Evolutionary conservation across 257 asterid genomes (phyloP).

Genomic region (Dorcoceras hygrometricum): DNA sequence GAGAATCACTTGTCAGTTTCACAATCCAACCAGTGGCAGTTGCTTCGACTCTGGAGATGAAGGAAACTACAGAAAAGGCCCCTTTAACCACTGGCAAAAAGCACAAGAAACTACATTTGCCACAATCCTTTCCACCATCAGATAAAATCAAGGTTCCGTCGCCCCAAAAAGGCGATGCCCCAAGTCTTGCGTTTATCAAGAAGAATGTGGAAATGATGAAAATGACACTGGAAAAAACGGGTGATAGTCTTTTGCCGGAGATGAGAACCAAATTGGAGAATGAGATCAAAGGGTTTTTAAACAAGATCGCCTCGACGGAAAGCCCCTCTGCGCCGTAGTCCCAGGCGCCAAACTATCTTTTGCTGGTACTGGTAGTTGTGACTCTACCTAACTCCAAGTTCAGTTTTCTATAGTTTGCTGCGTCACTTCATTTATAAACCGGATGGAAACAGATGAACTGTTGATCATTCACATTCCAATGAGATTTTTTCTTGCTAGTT

Average conservation of each 20-base stretch:
- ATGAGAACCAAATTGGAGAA: slow-evolving; percentile 61
- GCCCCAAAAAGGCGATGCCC: slow-evolving; percentile 26
- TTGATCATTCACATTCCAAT: background rate
- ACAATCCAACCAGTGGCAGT: slow-evolving; percentile 33
- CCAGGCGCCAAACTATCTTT: slow-evolving; percentile 16
- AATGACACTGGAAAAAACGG: slow-evolving; percentile 61
- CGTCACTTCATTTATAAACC: slow-evolving; percentile 7
- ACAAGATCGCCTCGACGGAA: slow-evolving; percentile 45
- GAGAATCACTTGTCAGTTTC: slow-evolving; percentile 47
- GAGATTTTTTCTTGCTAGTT: background rate
- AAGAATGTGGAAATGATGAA: slow-evolving; percentile 81
- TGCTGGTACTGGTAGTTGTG: slow-evolving; percentile 8
- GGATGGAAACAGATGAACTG: background rate
- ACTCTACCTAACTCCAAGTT: slow-evolving; percentile 12
- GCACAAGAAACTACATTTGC: slow-evolving; percentile 2
- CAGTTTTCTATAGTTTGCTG: slow-evolving; percentile 26
- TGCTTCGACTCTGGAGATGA: slow-evolving; percentile 8
- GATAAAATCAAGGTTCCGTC: slow-evolving; percentile 19
- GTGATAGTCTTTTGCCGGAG: slow-evolving; percentile 50
- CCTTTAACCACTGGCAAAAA: background rate
- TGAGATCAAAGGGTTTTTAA: slow-evolving; percentile 56
- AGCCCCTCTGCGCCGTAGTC: slow-evolving; percentile 42
- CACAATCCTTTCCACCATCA: slow-evolving; percentile 24
- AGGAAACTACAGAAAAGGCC: background rate
- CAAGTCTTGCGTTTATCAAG: slow-evolving; percentile 47